A percentile compares a stretch with the other conserved stretches of the same genome.
Conservation (phyloP, 2,329 filamentous ascomycete genomes). For the Aspergillus sp. region DNA sequence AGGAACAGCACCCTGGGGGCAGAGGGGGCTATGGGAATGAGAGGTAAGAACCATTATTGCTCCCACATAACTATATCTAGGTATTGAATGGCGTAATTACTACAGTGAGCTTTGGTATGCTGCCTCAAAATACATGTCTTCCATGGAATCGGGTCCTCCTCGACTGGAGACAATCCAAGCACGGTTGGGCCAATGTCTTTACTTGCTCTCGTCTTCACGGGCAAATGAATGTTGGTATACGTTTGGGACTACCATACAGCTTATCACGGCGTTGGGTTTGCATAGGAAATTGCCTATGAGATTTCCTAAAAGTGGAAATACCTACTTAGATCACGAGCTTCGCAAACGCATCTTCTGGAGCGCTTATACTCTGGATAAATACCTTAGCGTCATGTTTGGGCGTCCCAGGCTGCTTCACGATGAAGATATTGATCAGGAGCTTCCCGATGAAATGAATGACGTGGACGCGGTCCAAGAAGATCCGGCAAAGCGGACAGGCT, state of each 20-base stretch:
- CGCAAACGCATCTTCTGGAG: constrained; percentile 55
- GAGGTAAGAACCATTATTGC: constrained; percentile 16
- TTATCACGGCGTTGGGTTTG: constrained; percentile 41
- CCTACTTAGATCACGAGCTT: constrained; percentile 41
- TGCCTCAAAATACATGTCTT: constrained; percentile 29
- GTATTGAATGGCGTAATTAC: constrained; percentile 1
- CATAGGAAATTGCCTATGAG: constrained; percentile 27
- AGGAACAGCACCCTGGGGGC: constrained; percentile 33
- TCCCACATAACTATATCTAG: not conserved
- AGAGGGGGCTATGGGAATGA: constrained; percentile 16
- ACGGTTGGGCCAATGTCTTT: constrained; percentile 50
- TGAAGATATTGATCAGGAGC: constrained; percentile 55
- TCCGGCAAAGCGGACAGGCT: constrained; percentile 24
- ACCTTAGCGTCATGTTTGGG: constrained; percentile 55
- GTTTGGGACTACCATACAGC: constrained; percentile 50
- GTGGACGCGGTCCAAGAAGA: constrained; percentile 46
- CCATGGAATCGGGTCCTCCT: constrained; percentile 45
- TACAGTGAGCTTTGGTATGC: constrained; percentile 32
- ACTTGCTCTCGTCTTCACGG: constrained; percentile 50
- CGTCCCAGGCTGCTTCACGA: constrained; percentile 54
- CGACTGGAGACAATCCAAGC: constrained; percentile 51
- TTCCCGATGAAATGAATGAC: constrained; percentile 50
- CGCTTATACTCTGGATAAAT: constrained; percentile 55
- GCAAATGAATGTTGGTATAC: constrained; percentile 55
- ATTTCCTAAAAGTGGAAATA: constrained; percentile 20